Base-by-base conservation (phyloP, 2,329 filamentous ascomycete species). In the Teratosphaeria destructans region DNA sequence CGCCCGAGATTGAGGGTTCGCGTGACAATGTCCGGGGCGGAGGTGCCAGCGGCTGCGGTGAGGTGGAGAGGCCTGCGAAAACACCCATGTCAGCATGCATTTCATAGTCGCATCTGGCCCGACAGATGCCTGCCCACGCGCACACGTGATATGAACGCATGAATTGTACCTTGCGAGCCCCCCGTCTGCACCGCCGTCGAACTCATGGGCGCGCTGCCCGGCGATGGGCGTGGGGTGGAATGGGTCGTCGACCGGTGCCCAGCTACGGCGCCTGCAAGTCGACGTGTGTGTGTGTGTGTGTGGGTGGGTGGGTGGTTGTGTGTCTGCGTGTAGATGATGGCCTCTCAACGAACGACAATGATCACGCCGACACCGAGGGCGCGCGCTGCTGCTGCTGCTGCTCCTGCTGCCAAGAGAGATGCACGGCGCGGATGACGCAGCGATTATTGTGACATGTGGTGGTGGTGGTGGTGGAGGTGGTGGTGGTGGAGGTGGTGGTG, bases 1-100 rank as follows among this genome's bases (percentile, higher is more conserved):
- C 64, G 56, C 53, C 57, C 10, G 57, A 59, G 27, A 61, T 54
- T 16, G 60, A 61, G 32, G 61, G 60, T 29, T 64, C 59, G 52
- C 59, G 65, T 39, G 64, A 63, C 11, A 61, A 62, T 57, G 63
- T 62, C 37, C 59, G 56, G 3, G 60, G 60, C 14, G 64, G 65
- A 32, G 63, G 57, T 35, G 62, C 65, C 54, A 64, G 63, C 53
- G 67, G 52, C 60, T 66, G 66, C 37, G 66, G 61, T 27, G 62
- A 56, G 56, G 62, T 58, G 47, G 66, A 61, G 29, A 62, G 54
- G 55, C 61, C 68, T 70, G 60, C 12, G 26, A 32, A 43, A 19
- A 23, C 2, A 37, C n/a, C 27, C 52, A 19, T 55, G 35, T 58
- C 19, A 35, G 54, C 35, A 58, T 26, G 5, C 12, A 23, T 23